These are phyloP conservation scores for Euclidium syriacum DNA, from an alignment of 345 rosid species.

Conservation along the genomic window DNA sequence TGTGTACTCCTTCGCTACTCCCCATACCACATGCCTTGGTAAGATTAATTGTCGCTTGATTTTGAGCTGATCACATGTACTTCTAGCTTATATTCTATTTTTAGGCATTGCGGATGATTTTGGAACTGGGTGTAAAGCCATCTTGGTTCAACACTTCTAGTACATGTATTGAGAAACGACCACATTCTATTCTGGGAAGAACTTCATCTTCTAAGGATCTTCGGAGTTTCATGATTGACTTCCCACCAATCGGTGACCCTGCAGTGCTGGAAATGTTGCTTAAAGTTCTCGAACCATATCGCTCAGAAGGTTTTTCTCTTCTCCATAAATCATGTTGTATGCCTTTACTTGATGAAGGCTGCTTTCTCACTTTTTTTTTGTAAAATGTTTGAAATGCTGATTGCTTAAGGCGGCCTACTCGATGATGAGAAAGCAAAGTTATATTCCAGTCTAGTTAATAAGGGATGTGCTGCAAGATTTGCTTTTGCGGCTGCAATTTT, in stretches of 20 bases:
- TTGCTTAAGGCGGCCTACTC: constrained; percentile 58
- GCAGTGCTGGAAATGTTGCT: constrained; percentile 87
- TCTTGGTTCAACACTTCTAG: constrained; percentile 81
- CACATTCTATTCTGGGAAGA: constrained; percentile 53
- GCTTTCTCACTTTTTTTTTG: neutral
- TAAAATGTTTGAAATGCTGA: constrained; percentile 6
- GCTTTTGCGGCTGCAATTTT: constrained; percentile 86
- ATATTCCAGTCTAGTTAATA: constrained; percentile 63
- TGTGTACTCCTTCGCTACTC: constrained; percentile 67
- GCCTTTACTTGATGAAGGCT: neutral
- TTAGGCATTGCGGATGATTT: constrained; percentile 84
- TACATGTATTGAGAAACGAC: constrained; percentile 54
- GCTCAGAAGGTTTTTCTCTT: constrained; percentile 50
- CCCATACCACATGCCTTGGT: constrained; percentile 86
- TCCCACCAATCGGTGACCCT: constrained; percentile 62
- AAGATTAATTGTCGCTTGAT: neutral
- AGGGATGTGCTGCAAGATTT: constrained; percentile 71
- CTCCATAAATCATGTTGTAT: neutral
- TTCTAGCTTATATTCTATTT: neutral
- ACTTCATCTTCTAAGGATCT: constrained; percentile 56
- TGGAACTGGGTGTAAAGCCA: constrained; percentile 79
- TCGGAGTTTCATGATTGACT: constrained; percentile 63
- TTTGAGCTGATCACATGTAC: neutral
- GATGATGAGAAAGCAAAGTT: constrained; percentile 73
- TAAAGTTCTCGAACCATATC: constrained; percentile 84